Base-by-base conservation (phyloP, 2,329 filamentous ascomycete genomes). In the Fusarium fracticaudum region DNA sequence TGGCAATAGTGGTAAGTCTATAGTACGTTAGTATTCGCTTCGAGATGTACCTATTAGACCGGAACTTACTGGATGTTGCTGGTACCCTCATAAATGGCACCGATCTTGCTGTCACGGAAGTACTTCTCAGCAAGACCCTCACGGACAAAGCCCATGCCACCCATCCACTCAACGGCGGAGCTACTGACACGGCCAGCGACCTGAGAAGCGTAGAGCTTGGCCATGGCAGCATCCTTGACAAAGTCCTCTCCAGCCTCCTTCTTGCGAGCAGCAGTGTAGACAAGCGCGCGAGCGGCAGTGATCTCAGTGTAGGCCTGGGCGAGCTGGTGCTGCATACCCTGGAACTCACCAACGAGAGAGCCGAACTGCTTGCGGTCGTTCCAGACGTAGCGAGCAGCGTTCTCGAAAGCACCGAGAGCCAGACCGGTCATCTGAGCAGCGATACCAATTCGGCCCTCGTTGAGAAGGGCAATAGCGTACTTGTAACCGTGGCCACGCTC, bases 291-390 rank as follows among this genome's bases (percentile, higher is more conserved):
- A 2, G 96, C 96, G 37, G 96, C 96, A 64, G 91, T 88, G 80
- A 99, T 98, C 83, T 99, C 96, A 31, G 93, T 94, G 86, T 96
- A 98, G 3, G 95, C 93, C 85, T 99, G 96, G 5, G 96, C 96
- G 73, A 99, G 92, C 86, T 99, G 96, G 87, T 98, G 95, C 86
- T 98, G 96, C 96, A 99, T 98, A 79, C 95, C 95, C 85, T 99
- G 96, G 89, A 99, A 99, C 83, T 97, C 94, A 79, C 96, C 96
- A 69, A 99, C 92, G 62, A 97, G 90, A 81, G 94, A 89, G 76
- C 96, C 96, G 81, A 99, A 99, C 86, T 99, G 96, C 86, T 94
- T 95, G 79, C 96, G 93, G 86, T 99, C 96, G 85, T 98, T 98
- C 95, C 95, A 99, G 76, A 95, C 95, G 85, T 99, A 98, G 72